Evolutionary conservation across 495 filamentous ascomycete species (phyloP).

Genomic region (Cudoniella acicularis): DNA sequence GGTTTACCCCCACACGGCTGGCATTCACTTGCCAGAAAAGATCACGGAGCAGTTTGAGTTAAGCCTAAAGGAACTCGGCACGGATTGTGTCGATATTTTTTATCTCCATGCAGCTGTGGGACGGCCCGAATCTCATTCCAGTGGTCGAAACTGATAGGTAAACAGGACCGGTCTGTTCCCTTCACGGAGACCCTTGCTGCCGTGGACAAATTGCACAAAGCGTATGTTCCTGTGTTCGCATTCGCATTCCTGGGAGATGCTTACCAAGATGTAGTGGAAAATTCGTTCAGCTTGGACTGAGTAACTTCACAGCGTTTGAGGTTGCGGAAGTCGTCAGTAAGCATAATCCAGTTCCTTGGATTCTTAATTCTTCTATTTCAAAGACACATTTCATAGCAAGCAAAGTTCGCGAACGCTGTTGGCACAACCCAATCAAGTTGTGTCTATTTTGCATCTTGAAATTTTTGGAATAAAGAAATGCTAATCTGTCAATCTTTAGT

Average conservation of each 20-base stretch:
- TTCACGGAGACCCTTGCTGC: slow-evolving; percentile 76
- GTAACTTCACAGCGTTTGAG: slow-evolving; percentile 84
- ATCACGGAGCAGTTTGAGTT: slow-evolving; percentile 3
- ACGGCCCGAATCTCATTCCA: slow-evolving; percentile 8
- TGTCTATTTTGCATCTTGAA: too few relatives aligned
- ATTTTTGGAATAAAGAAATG: too few relatives aligned
- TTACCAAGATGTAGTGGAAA: slow-evolving; percentile 49
- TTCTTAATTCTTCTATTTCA: too few relatives aligned
- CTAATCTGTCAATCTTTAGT: too few relatives aligned
- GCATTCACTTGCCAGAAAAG: slow-evolving; percentile 8
- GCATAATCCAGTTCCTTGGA: too few relatives aligned
- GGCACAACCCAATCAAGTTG: too few relatives aligned
- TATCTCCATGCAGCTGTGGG: slow-evolving; percentile 80
- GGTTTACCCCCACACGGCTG: slow-evolving; percentile 34
- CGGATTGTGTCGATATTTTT: slow-evolving; percentile 76
- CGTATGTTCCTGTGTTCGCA: slow-evolving; percentile 21
- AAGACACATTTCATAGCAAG: too few relatives aligned
- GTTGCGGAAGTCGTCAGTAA: slow-evolving; percentile 84
- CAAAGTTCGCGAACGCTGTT: too few relatives aligned
- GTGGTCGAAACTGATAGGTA: slow-evolving; percentile 5
- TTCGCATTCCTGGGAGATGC: neutral
- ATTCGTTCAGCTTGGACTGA: slow-evolving; percentile 75
- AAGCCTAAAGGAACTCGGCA: slow-evolving; percentile 56
- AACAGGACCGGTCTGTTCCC: slow-evolving; percentile 38
- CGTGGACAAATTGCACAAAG: slow-evolving; percentile 75